A percentile compares a stretch with the other conserved stretches of the same genome.
Evolutionary conservation across 805 yeast genomes (phyloP).

Genomic region (Yarrowia deformans): DNA sequence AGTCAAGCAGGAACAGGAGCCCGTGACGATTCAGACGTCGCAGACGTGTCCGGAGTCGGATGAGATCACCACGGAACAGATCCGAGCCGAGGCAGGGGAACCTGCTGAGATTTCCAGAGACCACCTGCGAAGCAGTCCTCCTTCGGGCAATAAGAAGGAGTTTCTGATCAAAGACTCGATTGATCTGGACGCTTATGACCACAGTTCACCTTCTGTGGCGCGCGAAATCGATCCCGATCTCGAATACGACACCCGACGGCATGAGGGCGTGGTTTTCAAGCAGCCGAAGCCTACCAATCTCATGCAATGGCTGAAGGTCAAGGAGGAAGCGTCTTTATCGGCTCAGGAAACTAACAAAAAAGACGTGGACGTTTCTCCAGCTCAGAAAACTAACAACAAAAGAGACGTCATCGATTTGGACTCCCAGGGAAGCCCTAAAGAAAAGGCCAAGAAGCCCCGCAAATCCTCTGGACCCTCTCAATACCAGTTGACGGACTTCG

Average conservation of each 20-base stretch:
- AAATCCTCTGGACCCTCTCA: neutral
- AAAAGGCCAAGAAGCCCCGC: conserved; percentile 4
- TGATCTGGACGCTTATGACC: conserved; percentile 10
- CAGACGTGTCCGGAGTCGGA: conserved; percentile 30
- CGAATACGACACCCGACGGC: neutral
- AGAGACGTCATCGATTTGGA: neutral
- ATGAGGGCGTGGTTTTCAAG: conserved; percentile 17
- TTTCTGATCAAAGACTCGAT: conserved; percentile 27
- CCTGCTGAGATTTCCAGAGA: neutral
- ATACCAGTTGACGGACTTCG: conserved; percentile 51
- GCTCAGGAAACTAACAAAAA: neutral
- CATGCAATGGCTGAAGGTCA: conserved; percentile 35
- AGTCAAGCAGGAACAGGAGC: neutral
- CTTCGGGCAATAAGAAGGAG: neutral
- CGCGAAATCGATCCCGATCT: conserved; percentile 26
- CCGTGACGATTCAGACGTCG: neutral
- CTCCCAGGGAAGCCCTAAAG: conserved; percentile 8
- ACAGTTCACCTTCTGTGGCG: conserved; percentile 26
- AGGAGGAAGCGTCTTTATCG: neutral
- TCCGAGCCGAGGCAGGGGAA: conserved; percentile 4
- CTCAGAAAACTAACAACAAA: neutral
- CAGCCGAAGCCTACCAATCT: conserved; percentile 18
- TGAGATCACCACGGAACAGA: conserved; percentile 15
- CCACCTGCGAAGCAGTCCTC: conserved; percentile 4
- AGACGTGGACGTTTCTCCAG: neutral